Percentiles rank a stretch among this genome's conserved stretches.
These are phyloP conservation scores for Penicillium cosmopolitanum DNA, from an alignment of 495 filamentous ascomycete genomes.

Conservation along the genomic window DNA sequence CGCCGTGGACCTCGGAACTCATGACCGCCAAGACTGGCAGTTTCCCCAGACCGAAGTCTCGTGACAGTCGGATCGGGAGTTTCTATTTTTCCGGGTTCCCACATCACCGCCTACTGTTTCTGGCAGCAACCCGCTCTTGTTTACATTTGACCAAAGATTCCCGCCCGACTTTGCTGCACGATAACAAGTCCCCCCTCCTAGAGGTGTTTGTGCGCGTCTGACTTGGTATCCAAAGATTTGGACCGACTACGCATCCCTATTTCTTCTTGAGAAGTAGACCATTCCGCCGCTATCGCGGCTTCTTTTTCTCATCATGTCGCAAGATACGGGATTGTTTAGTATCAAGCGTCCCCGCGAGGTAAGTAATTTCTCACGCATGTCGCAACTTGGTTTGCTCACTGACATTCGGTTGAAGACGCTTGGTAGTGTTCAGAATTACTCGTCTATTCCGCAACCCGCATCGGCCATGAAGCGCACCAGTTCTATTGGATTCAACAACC, in stretches of 20 bases:
- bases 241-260: background rate
- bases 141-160: conserved; percentile 29
- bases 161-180: conserved; percentile 21
- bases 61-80: conserved; percentile 32
- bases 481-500: conserved; percentile 71
- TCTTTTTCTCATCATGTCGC: conserved; percentile 61
- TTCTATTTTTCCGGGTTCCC: conserved; percentile 19
- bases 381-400: conserved; percentile 22
- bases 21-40: conserved; percentile 26
- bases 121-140: conserved; percentile 33
- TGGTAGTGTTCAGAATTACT: conserved; percentile 74
- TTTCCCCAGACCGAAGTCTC: conserved; percentile 46
- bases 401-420: conserved; percentile 62
- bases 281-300: conserved; percentile 39
- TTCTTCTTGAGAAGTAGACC: background rate
- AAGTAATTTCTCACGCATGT: conserved; percentile 28
- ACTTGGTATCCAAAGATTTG: conserved; percentile 15
- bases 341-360: conserved; percentile 76
- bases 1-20: conserved; percentile 48
- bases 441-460: conserved; percentile 82
- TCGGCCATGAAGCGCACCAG: conserved; percentile 95
- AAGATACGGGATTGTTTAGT: conserved; percentile 75
- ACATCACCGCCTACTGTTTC: conserved; percentile 38
- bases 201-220: conserved; percentile 15
- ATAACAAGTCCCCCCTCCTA: conserved; percentile 21